Conservation (phyloP, 2,329 filamentous ascomycete genomes). For the Cladosporium cucumerinum region DNA sequence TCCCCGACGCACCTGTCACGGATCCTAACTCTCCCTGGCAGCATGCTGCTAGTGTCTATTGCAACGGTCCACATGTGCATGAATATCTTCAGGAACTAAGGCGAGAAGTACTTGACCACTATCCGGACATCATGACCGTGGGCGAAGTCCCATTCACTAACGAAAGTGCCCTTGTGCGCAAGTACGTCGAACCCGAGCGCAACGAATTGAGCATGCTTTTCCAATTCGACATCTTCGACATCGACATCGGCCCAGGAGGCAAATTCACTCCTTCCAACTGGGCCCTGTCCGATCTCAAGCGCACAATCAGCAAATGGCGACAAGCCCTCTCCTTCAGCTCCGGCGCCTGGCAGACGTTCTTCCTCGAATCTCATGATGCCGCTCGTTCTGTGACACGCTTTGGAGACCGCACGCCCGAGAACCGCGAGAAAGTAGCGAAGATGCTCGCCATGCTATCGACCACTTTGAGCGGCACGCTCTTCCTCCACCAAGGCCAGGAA, state of each 20-base stretch:
- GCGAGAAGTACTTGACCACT: slow-evolving; percentile 37
- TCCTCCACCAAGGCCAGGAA: slow-evolving; percentile 65
- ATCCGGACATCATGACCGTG: slow-evolving; percentile 49
- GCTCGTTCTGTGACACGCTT: slow-evolving; percentile 57
- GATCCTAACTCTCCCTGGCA: slow-evolving; percentile 19
- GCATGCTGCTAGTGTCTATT: slow-evolving; percentile 19
- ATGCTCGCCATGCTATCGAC: slow-evolving; percentile 41
- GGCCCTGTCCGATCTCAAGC: slow-evolving; percentile 45
- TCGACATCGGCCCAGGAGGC: slow-evolving; percentile 49
- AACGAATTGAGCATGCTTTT: slow-evolving; percentile 68
- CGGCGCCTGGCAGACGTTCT: slow-evolving; percentile 59
- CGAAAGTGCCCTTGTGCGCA: slow-evolving; percentile 47
- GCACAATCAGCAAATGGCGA: slow-evolving; percentile 56
- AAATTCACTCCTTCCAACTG: slow-evolving; percentile 50
- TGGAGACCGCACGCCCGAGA: slow-evolving; percentile 46
- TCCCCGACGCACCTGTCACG: slow-evolving; percentile 21
- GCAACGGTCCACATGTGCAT: slow-evolving; percentile 41
- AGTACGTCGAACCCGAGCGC: slow-evolving; percentile 49
- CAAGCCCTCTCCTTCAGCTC: slow-evolving; percentile 55
- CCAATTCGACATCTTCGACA: slow-evolving; percentile 59
- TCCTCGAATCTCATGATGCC: slow-evolving; percentile 64
- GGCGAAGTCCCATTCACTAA: slow-evolving; percentile 49
- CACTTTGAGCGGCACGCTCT: slow-evolving; percentile 45
- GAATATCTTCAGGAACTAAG: slow-evolving; percentile 46
- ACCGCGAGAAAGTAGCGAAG: slow-evolving; percentile 52